Evolutionary conservation across 805 yeast genomes (phyloP).

Genomic region (Myxozyma udenii): DNA sequence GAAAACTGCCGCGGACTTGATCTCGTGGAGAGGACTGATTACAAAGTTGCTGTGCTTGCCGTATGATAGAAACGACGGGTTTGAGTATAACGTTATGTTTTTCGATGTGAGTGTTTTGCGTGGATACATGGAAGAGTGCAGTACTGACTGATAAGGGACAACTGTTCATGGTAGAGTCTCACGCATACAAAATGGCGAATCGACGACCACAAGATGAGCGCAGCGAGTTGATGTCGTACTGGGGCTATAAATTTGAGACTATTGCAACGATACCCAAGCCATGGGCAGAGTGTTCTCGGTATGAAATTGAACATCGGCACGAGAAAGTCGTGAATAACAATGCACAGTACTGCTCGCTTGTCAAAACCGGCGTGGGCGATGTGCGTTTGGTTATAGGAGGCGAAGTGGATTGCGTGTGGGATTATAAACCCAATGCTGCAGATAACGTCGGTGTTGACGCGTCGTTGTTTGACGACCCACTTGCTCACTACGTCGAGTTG

Average conservation of each 20-base stretch:
- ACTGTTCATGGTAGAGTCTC: slow-evolving; percentile 44
- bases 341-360: slow-evolving; percentile 78
- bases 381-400: slow-evolving; percentile 71
- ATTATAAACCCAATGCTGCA: slow-evolving; percentile 57
- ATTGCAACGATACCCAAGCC: slow-evolving; percentile 73
- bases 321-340: slow-evolving; percentile 61
- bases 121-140: not conserved
- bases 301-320: slow-evolving; percentile 62
- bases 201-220: slow-evolving; percentile 27
- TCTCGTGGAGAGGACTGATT: slow-evolving; percentile 85
- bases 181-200: slow-evolving; percentile 32
- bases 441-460: slow-evolving; percentile 22
- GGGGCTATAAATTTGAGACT: slow-evolving; percentile 74
- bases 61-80: slow-evolving; percentile 52
- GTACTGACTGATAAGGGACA: slow-evolving; percentile 33
- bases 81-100: slow-evolving; percentile 60
- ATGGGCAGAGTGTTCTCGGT: slow-evolving; percentile 65
- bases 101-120: slow-evolving; percentile 56
- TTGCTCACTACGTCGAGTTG: slow-evolving; percentile 78
- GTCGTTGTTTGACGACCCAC: slow-evolving; percentile 42
- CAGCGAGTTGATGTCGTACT: slow-evolving; percentile 36
- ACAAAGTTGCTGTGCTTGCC: slow-evolving; percentile 69
- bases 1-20: slow-evolving; percentile 54
- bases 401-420: slow-evolving; percentile 89
- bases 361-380: slow-evolving; percentile 78